Evolutionary conservation across 2,329 filamentous ascomycete genomes (phyloP), one percentile per base, ranked within the genome.

Genomic region (Eurotiales sp.): DNA sequence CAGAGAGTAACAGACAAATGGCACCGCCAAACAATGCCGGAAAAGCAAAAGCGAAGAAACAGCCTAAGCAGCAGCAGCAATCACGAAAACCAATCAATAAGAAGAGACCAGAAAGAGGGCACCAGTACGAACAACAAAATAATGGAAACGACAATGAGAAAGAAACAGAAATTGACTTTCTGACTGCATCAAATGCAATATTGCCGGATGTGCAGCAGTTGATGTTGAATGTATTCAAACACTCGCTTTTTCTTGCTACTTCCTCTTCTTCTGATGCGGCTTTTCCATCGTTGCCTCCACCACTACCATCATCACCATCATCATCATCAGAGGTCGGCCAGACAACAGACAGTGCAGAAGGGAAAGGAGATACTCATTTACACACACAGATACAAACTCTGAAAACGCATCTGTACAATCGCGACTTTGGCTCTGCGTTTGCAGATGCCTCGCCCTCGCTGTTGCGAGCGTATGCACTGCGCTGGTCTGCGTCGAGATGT

Each of bases 401-500:
- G 56, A 99, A 97, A 69, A 78, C 84, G 7, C 88, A 92, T 57
- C 77, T 99, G 8, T 97, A 86, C 67, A 84, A 87, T 53, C 83
- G 93, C 27, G 88, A 97, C 66, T 97, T 97, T 70, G 77, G 78
- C 11, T 73, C 76, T 14, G 92, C 92, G 0, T 99, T 97, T 71
- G 61, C 69, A 2, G 82, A 86, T 49, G 51, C 51, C 8, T 39
- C 45, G 25, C 51, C 51, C 14, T 42, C 46, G 40, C 81, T 86
- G 60, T 78, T 96, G 15, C 82, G 87, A 55, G 88, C 87, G 8
- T 99, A 99, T 73, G 89, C 90, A 8, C 82, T 89, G 49, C 77
- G 93, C 60, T 99, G 92, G 91, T 96, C 90, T 69, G 88, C 92
- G 1, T 87, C 87, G 47, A 79, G 93, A 48, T 87, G 90, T 0